A percentile compares a stretch with the other conserved stretches of the same genome.
phyloP scores from a whole-genome alignment of 352 stramenopile species.

The Pythium aquatile region DNA sequence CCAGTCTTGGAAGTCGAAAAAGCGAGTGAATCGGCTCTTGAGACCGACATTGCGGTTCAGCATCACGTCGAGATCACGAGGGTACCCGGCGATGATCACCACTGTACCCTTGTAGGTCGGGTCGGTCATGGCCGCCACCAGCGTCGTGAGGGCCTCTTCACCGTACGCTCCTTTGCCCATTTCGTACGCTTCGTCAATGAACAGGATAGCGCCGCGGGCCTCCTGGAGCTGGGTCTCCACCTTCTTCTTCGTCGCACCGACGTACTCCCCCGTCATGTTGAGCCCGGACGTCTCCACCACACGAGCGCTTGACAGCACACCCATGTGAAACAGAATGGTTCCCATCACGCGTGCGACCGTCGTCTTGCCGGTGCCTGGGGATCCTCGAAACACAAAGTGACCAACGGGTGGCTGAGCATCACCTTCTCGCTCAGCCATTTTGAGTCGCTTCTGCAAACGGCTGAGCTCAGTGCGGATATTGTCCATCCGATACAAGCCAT shows the following conservation, averaged over 20 bases:
- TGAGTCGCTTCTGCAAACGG: slow-evolving; percentile 50
- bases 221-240: slow-evolving; percentile 84
- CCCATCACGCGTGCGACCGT: slow-evolving; percentile 91
- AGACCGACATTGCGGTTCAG: slow-evolving; percentile 87
- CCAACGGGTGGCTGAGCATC: slow-evolving; percentile 52
- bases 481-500: slow-evolving; percentile 61
- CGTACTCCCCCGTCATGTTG: slow-evolving; percentile 85
- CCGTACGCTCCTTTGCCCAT: slow-evolving; percentile 78
- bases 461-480: slow-evolving; percentile 51
- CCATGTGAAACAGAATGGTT: slow-evolving; percentile 92
- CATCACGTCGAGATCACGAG: slow-evolving; percentile 87
- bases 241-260: slow-evolving; percentile 89
- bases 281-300: slow-evolving; percentile 88
- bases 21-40: slow-evolving; percentile 89
- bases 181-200: slow-evolving; percentile 93
- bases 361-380: slow-evolving; percentile 87
- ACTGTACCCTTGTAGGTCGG: slow-evolving; percentile 81
- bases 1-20: slow-evolving; percentile 90
- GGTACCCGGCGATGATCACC: slow-evolving; percentile 91
- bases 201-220: slow-evolving; percentile 90
- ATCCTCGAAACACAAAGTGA: slow-evolving; percentile 88
- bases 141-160: slow-evolving; percentile 89
- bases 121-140: slow-evolving; percentile 89
- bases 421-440: slow-evolving; percentile 65
- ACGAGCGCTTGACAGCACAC: slow-evolving; percentile 87